Evolutionary conservation across 176 grass and related monocot species (phyloP).

Genomic region (Phyllostachys edulis): DNA sequence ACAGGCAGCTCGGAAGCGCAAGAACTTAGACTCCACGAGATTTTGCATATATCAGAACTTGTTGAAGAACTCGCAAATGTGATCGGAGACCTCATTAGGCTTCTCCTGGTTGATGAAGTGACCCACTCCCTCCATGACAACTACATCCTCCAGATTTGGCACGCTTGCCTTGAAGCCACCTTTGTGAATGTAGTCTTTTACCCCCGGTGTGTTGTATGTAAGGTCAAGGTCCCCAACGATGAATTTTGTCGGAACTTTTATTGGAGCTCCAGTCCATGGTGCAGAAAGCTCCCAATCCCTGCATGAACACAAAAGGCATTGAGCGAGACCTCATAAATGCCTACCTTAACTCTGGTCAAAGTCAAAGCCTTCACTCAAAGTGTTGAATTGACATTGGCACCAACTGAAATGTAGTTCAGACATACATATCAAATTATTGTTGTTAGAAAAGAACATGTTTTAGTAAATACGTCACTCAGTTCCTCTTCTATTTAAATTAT

Average conservation of each 20-base stretch:
- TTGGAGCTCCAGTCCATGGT: slow-evolving; percentile 56
- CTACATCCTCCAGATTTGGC: slow-evolving; percentile 69
- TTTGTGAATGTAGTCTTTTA: slow-evolving; percentile 64
- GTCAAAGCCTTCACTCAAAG: neutral
- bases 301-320: slow-evolving; percentile 21
- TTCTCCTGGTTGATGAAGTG: slow-evolving; percentile 86
- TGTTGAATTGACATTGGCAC: neutral
- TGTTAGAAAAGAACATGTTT: slow-evolving; percentile 5
- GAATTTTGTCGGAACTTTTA: slow-evolving; percentile 70
- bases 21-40: neutral
- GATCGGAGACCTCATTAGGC: slow-evolving; percentile 64
- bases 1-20: neutral
- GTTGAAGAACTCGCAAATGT: slow-evolving; percentile 69
- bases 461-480: neutral
- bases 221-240: slow-evolving; percentile 73
- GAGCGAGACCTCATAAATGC: neutral
- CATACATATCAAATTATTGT: neutral
- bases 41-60: slow-evolving; percentile 45
- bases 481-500: neutral
- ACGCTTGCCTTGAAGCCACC: slow-evolving; percentile 59
- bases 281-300: slow-evolving; percentile 81
- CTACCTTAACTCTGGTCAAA: neutral
- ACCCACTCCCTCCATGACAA: slow-evolving; percentile 64
- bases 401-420: neutral
- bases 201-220: slow-evolving; percentile 53